These are phyloP conservation scores for Orychophragmus violaceus DNA, from an alignment of 345 rosid genomes.

Conservation along the genomic window DNA sequence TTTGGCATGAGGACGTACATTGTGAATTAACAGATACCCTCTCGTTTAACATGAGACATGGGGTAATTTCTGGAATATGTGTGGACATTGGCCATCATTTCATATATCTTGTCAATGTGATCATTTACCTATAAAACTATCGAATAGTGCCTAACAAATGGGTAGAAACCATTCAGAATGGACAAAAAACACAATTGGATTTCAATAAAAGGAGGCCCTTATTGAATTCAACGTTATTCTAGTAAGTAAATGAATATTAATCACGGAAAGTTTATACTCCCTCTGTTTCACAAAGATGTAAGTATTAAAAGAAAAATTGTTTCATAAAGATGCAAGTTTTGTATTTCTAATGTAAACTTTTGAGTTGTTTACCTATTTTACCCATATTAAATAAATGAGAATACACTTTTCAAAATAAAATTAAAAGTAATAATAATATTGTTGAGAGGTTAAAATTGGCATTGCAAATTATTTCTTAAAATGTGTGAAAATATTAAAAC, in stretches of 20 bases:
- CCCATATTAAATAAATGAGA: no score
- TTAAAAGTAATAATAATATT: no score
- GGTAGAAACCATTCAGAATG: not conserved
- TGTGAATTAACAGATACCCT: not conserved
- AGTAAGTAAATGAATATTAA: not conserved
- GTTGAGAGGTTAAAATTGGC: no score
- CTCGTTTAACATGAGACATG: not conserved
- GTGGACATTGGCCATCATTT: not conserved
- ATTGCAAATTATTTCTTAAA: no score
- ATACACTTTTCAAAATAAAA: no score
- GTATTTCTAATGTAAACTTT: no score
- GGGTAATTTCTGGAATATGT: not conserved
- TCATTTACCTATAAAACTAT: not conserved
- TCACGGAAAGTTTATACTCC: not conserved
- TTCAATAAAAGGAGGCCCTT: not conserved
- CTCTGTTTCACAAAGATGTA: no score
- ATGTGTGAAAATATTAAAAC: no score
- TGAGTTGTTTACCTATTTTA: no score
- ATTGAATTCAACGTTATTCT: not conserved
- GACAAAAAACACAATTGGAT: not conserved
- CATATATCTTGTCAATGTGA: not conserved
- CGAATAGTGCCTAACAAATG: not conserved
- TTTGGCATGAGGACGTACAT: not conserved
- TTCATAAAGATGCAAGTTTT: no score
- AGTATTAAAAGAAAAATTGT: no score